These are phyloP conservation scores for Alternaria conjuncta DNA, from an alignment of 2,329 filamentous ascomycete species.

Conservation along the genomic window DNA sequence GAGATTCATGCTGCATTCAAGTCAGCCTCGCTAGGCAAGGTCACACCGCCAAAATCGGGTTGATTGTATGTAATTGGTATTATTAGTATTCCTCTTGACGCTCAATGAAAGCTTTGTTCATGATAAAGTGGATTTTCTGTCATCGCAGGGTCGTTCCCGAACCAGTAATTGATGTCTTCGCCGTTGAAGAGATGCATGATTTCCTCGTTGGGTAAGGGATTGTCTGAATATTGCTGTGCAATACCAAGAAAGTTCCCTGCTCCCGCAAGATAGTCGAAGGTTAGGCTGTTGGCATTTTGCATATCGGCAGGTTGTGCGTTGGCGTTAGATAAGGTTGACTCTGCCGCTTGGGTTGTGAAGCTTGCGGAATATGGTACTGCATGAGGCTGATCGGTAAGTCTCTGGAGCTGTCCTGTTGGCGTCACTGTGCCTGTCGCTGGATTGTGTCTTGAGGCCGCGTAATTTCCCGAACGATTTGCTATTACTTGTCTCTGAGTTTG, in stretches of 20 bases:
- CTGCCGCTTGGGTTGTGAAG: not conserved
- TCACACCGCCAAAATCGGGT: conserved; percentile 24
- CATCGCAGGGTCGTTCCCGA: conserved; percentile 11
- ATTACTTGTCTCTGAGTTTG: not conserved
- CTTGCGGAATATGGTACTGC: not conserved
- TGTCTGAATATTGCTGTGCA: conserved; percentile 31
- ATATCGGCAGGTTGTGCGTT: not conserved
- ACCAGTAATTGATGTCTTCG: conserved; percentile 26
- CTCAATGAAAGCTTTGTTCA: not conserved
- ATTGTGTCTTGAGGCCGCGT: not conserved
- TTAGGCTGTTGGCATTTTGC: conserved; percentile 3
- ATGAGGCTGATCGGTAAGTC: not conserved
- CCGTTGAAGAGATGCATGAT: conserved; percentile 33
- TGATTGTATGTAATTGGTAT: not conserved
- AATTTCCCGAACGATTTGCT: not conserved
- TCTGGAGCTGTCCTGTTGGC: not conserved
- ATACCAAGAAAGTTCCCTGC: conserved; percentile 31
- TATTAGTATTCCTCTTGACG: not conserved
- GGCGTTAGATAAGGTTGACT: not conserved
- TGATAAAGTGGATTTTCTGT: conserved; percentile 6
- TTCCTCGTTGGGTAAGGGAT: conserved; percentile 28
- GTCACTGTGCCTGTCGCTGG: not conserved
- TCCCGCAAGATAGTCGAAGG: conserved; percentile 16
- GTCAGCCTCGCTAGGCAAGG: conserved; percentile 44
- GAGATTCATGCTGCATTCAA: conserved; percentile 54